Evolutionary conservation across 2,329 filamentous ascomycete species (phyloP).

Genomic region (Trichoderma atrobrunneum): DNA sequence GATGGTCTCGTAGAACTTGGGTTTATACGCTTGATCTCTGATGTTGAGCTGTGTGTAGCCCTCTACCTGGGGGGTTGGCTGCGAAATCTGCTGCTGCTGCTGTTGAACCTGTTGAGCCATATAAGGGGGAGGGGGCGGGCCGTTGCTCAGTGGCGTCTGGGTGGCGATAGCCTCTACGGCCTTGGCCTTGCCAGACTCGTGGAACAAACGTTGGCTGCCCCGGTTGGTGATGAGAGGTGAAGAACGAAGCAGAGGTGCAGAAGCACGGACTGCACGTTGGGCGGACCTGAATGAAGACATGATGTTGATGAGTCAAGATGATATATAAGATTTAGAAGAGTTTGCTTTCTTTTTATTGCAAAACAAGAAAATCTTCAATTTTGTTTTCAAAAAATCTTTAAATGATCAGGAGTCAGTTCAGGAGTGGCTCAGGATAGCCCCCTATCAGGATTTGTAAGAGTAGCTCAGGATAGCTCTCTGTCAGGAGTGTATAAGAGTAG

Average conservation of each 20-base stretch:
- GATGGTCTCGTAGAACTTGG: constrained; percentile 29
- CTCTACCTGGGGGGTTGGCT: constrained; percentile 8
- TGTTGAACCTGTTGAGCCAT: background rate
- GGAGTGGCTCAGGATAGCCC: constrained; percentile 25
- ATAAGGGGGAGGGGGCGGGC: constrained; percentile 15
- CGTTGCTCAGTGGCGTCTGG: constrained; percentile 10
- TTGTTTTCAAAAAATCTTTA: constrained; percentile 11
- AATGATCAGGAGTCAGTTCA: constrained; percentile 22
- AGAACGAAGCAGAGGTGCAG: constrained; percentile 20
- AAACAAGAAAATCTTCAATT: constrained; percentile 18
- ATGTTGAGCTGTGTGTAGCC: constrained; percentile 25
- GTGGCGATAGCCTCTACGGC: constrained; percentile 24
- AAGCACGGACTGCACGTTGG: constrained; percentile 21
- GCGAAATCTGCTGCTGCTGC: background rate
- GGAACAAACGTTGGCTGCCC: constrained; percentile 25
- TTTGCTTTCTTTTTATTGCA: constrained; percentile 2
- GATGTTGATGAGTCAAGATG: constrained; percentile 7
- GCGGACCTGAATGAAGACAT: constrained; percentile 21
- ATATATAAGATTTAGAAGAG: constrained; percentile 6
- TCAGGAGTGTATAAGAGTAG: constrained; percentile 19
- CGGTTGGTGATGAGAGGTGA: background rate
- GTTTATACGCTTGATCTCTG: constrained; percentile 24
- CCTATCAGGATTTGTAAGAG: constrained; percentile 22
- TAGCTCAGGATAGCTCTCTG: constrained; percentile 26
- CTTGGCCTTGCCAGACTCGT: constrained; percentile 24